Base-by-base conservation (phyloP, 2,329 filamentous ascomycete species). In the Fusarium vanettenii region DNA sequence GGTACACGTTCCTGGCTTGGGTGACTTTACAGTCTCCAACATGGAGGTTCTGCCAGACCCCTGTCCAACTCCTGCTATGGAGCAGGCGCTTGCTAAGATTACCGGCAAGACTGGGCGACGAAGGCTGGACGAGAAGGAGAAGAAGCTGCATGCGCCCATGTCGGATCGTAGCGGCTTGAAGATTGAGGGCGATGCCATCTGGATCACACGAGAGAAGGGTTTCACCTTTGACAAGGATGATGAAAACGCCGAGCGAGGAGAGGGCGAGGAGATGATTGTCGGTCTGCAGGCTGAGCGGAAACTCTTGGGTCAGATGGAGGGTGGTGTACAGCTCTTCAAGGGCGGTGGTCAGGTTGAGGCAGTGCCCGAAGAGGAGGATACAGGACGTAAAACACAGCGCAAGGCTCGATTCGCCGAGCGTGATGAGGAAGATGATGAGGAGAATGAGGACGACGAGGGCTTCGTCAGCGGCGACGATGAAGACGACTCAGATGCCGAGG, bases 151-250 rank as follows among this genome's bases (percentile, higher is more conserved):
- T 83, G 97, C 97, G 4, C 97, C 97, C 37, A 98, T 99, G 96
- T 98, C 95, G 29, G 97, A 99, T 84, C 95, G 98, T 37, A 97
- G 95, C 75, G 97, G 97, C 79, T 90, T 99, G 14, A 92, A 98
- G 81, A 96, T 99, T 61, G 97, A 99, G 76, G 97, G 97, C 71
- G 97, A 99, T 84, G 95, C 96, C 9, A 95, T 99, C 41, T 99
- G 97, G 86, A 98, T 92, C 70, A 92, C 91, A 11, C 86, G 89
- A 66, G 90, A 92, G 61, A 92, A 92, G 77, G 91, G 91, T 0
- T 93, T 93, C 77, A 97, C 90, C 5, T 98, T 99, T 75, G 88
- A 92, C 81, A 89, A 88, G 74, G 89, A 91, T 33, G 88, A 84
- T 3, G 91, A 94, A 13, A 89, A 91, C 13, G 89, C 89, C 33